Conservation (phyloP, 202 grass and related monocot species). For the Panicum virgatum region DNA sequence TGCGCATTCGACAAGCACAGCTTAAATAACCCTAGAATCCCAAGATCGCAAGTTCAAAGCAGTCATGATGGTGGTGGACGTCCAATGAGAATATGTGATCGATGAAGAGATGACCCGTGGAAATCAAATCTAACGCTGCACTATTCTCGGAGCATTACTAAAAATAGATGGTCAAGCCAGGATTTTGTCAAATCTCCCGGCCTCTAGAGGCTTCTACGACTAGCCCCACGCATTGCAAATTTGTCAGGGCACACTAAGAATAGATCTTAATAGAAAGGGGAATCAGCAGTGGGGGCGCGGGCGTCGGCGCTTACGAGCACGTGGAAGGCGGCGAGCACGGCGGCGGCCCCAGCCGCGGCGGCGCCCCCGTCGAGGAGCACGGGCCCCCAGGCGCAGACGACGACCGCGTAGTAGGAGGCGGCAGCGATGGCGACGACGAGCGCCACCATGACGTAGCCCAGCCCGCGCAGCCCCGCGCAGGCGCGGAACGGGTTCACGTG, state of each 20-base stretch:
- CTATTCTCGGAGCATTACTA: background rate
- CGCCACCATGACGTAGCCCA: conserved; percentile 75
- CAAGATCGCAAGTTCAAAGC: background rate
- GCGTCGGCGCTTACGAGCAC: conserved; percentile 52
- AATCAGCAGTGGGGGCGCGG: background rate
- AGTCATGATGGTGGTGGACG: background rate
- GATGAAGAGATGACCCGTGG: background rate
- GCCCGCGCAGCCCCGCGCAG: conserved; percentile 52
- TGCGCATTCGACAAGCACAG: conserved; percentile 1
- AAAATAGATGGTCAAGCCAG: background rate
- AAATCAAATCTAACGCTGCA: background rate
- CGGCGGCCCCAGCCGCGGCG: conserved; percentile 27
- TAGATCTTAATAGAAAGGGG: background rate
- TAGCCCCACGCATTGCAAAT: background rate
- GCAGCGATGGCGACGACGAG: conserved; percentile 64
- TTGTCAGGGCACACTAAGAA: background rate
- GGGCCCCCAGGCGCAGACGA: conserved; percentile 74
- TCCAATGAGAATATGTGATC: conserved; percentile 1
- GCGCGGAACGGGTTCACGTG: conserved; percentile 67
- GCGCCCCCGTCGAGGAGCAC: conserved; percentile 32
- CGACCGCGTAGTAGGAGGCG: conserved; percentile 78
- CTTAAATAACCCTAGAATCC: background rate
- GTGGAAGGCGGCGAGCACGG: conserved; percentile 62
- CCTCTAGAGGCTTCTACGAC: background rate
- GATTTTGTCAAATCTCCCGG: background rate